Evolutionary conservation across 192 early-diverging fungal genomes (phyloP).

Genomic region (Backusella tuberculispora): DNA sequence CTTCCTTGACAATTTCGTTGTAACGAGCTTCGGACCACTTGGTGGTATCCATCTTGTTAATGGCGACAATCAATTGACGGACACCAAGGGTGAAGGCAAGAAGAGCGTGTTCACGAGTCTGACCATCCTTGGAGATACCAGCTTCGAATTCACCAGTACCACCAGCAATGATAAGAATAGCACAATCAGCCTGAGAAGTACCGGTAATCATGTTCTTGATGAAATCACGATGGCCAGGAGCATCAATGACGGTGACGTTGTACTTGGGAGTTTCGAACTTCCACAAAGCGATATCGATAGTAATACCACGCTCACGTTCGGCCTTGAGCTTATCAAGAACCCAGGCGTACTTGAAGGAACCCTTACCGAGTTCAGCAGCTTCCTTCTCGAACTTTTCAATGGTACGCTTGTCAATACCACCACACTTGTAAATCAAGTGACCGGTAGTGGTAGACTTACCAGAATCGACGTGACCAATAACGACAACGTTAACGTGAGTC

Average conservation of each 20-base stretch:
- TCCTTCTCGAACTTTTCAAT: constrained; percentile 99
- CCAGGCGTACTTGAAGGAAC: constrained; percentile 99
- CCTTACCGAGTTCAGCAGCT: constrained; percentile 97
- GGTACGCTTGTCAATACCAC: constrained; percentile 99
- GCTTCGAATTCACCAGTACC: constrained; percentile 84
- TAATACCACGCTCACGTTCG: constrained; percentile 99
- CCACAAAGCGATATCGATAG: constrained; percentile 98
- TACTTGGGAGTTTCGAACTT: constrained; percentile 97
- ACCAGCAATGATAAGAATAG: constrained; percentile 93
- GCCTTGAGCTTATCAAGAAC: constrained; percentile 99
- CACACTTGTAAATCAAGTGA: constrained; percentile 99
- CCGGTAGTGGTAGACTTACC: constrained; percentile 99
- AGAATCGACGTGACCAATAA: constrained; percentile 99
- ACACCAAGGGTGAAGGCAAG: constrained; percentile 98
- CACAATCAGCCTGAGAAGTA: constrained; percentile 97
- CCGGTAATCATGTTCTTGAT: constrained; percentile 99
- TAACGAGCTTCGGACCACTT: constrained; percentile 94
- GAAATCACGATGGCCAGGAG: constrained; percentile 99
- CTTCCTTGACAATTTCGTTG: constrained; percentile 96
- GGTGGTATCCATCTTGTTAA: constrained; percentile 99
- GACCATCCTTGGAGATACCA: constrained; percentile 99
- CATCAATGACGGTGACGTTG: constrained; percentile 98
- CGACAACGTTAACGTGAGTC: constrained; percentile 91
- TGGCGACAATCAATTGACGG: constrained; percentile 96
- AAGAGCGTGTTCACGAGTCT: constrained; percentile 99